Evolutionary conservation across 78 protist species (phyloP), one percentile per base, ranked within the genome.

Genomic region (Polysphondylium violaceum): DNA sequence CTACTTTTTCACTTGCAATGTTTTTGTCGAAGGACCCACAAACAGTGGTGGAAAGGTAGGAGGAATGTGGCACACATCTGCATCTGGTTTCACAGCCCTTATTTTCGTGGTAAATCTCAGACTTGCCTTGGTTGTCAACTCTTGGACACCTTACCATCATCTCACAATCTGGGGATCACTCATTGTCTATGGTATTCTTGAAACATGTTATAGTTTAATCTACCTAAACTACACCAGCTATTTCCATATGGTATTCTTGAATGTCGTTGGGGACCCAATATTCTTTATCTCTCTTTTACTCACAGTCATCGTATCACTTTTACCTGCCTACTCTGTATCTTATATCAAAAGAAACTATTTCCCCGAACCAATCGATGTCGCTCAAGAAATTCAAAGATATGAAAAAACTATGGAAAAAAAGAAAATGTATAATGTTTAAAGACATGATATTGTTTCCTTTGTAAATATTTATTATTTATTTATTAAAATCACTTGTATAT

Each of bases 321-420:
- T 55, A 40, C 78, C 79, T n/a, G 73, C 72, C 1, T 83, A 55
- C 61, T 27, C 63, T 4, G 16, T 40, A 3, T 8, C 65, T 27
- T 67, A n/a, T 59, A 74, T 83, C 0, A 16, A 68, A 25, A 53
- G 91, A 59, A 69, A 83, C 43, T 71, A 33, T 31, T 58, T 69
- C 23, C 29, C 77, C 9, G 38, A 83, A 68, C 76, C 91, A 43
- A 17, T 69, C 21, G 53, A 83, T 44, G 58, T 83, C 1, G 60
- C 44, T 11, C 91, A 83, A 83, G 91, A 83, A 44, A 67, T 83
- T 43, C 55, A 40, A 58, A 67, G 50, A 81, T n/a, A 40, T 31
- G 73, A 59, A 3, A 40, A 61, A 63, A 29, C 23, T 29, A 4
- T 27, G 7, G 27, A 27, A 60, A 60, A 17, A 60, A 60, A 60